Evolutionary conservation across 2,329 filamentous ascomycete genomes (phyloP), one percentile per base, ranked within the genome.

Genomic region (Tricladium varicosporioides): DNA sequence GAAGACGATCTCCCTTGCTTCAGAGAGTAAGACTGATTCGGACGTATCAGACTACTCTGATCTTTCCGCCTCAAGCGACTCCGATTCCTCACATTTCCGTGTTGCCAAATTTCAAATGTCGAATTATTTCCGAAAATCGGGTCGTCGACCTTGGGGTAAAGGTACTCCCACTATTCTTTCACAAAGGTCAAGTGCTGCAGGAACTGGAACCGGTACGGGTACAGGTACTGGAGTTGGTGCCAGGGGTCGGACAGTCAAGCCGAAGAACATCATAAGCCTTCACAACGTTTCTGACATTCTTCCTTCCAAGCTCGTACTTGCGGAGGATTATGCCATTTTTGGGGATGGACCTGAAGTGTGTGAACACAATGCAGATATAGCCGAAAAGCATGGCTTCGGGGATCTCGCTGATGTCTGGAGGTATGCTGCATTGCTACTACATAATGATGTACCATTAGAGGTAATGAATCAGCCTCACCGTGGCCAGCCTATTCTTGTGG

Each of bases 391-490:
- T 63, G 89, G 87, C 4, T 82, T 84, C 61, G 71, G 78, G 13
- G 90, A 96, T 61, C 74, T 95, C 31, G 87, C 88, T 22, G 84
- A 91, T 64, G 83, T 96, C 5, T 99, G 94, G 94, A 84, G 83
- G 49, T 87, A 97, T 62, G 79, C 91, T 54, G 87, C 84, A 15
- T 77, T 97, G 57, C 78, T 97, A 5, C 76, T 97, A 47, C 85
- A 86, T 62, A 88, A 89, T 63, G 85, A 91, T 46, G 86, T 92
- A 27, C 89, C 88, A 1, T 75, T 93, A 2, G 81, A 88, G 64
- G 75, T 90, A 22, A 73, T 88, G 45, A 76, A 79, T 2, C 78
- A 81, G 55, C 74, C 78, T 31, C 76, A 80, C 60, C 75, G 78
- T 43, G 76, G 78, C 8, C 78, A 87, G 58, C 85, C 69, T 16